Evolutionary conservation across 306 rosid species (phyloP).

Genomic region (Vigna unguiculata): DNA sequence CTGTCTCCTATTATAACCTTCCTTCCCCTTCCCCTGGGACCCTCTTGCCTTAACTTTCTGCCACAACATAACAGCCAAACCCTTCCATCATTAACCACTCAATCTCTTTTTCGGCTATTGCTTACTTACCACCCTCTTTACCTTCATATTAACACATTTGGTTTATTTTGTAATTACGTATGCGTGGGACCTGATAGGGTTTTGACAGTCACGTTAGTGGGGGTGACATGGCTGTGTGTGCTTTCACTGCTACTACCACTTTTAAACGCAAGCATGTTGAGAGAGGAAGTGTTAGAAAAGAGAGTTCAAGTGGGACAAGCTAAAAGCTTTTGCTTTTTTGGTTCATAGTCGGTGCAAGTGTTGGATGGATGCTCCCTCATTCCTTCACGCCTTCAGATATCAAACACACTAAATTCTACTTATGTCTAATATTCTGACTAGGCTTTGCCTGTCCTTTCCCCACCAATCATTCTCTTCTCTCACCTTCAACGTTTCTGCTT

Average conservation of each 20-base stretch:
- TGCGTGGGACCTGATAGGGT: neutral
- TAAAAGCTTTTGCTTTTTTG: slow-evolving; percentile 49
- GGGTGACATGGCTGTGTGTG: slow-evolving; percentile 53
- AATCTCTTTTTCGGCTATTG: too few species aligned
- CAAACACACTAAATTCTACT: slow-evolving; percentile 19
- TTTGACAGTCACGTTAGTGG: slow-evolving; percentile 41
- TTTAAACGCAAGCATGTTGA: slow-evolving; percentile 68
- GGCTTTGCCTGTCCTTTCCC: slow-evolving; percentile 51
- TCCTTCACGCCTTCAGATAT: slow-evolving; percentile 28
- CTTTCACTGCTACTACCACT: slow-evolving; percentile 48
- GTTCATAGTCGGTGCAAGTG: slow-evolving; percentile 67
- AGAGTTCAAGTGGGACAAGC: slow-evolving; percentile 74
- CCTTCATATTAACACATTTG: too few species aligned
- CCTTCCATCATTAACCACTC: slow-evolving; percentile 38
- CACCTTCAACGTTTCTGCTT: slow-evolving; percentile 1
- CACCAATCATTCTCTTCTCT: slow-evolving; percentile 37
- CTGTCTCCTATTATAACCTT: slow-evolving; percentile 30
- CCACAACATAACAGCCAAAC: slow-evolving; percentile 58
- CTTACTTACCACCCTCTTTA: too few species aligned
- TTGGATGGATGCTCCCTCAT: slow-evolving; percentile 42
- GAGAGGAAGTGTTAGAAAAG: slow-evolving; percentile 46
- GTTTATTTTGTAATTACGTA: neutral
- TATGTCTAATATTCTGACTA: slow-evolving; percentile 44
- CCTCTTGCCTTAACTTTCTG: slow-evolving; percentile 62
- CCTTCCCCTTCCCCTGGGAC: slow-evolving; percentile 45